Conservation (phyloP, 441 rosid genomes). For the Lepidium campestre region DNA sequence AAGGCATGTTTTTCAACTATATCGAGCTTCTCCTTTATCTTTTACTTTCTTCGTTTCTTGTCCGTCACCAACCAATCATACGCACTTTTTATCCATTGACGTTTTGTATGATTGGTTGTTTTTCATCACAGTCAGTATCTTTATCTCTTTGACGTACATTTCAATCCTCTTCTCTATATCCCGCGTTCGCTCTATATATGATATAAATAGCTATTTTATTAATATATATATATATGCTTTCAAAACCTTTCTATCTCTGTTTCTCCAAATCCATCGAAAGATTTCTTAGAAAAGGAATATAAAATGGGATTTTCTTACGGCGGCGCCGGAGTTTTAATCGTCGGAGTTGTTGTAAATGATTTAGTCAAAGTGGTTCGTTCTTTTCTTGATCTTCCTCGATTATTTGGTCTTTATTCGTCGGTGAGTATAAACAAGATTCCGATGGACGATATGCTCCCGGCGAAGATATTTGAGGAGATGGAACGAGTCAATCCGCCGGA, state of each 20-base stretch:
- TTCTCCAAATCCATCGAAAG: not conserved
- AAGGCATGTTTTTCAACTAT: conserved; percentile 19
- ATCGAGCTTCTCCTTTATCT: not conserved
- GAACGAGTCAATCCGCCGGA: conserved; percentile 38
- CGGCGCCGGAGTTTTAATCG: conserved; percentile 20
- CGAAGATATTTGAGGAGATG: conserved; percentile 47
- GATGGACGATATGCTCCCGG: conserved; percentile 77
- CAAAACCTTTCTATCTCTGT: not conserved
- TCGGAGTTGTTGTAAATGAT: conserved; percentile 23
- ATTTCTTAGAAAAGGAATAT: not conserved
- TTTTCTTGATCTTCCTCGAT: conserved; percentile 10
- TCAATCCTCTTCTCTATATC: conserved; percentile 5
- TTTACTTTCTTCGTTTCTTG: not conserved
- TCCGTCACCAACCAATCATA: conserved; percentile 15
- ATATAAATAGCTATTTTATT: conserved; percentile 9
- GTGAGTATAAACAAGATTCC: conserved; percentile 26
- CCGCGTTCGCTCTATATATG: not conserved
- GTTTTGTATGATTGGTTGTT: not conserved
- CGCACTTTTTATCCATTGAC: not conserved
- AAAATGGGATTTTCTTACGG: conserved; percentile 20
- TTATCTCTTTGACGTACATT: conserved; percentile 15
- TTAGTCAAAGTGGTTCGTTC: not conserved
- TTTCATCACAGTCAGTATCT: conserved; percentile 8
- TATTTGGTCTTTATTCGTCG: not conserved
- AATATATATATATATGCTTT: not conserved